Evolutionary conservation across 2,329 filamentous ascomycete species (phyloP).

Genomic region (Teratosphaeria gauchensis): DNA sequence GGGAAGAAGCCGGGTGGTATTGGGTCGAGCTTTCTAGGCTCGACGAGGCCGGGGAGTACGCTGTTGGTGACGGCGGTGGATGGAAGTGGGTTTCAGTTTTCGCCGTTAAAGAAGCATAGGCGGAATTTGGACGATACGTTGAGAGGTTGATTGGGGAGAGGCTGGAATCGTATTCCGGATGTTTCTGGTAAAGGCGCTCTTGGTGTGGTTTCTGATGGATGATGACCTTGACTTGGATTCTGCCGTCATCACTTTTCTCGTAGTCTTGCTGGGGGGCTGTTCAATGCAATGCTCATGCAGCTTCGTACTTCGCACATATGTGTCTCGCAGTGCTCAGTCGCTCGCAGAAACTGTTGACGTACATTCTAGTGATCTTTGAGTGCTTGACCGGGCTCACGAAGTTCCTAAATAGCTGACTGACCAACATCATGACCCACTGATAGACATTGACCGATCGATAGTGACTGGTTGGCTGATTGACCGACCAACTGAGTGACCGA

Average conservation of each 20-base stretch:
- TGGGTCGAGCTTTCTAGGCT: slow-evolving; percentile 16
- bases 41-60: slow-evolving; percentile 15
- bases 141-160: slow-evolving; percentile 10
- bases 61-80: slow-evolving; percentile 21
- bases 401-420: too few relatives aligned
- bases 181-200: too few relatives aligned
- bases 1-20: slow-evolving; percentile 20
- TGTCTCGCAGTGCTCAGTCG: too few relatives aligned
- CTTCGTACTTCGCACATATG: too few relatives aligned
- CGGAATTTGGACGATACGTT: slow-evolving; percentile 25
- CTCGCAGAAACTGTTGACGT: too few relatives aligned
- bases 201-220: not conserved
- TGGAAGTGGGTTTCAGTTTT: slow-evolving; percentile 29
- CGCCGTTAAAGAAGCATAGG: slow-evolving; percentile 26
- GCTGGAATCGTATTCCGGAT: not conserved
- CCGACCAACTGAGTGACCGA: too few relatives aligned
- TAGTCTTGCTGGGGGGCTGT: not conserved
- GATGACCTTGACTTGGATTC: not conserved
- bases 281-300: not conserved
- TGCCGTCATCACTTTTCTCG: not conserved
- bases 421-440: too few relatives aligned
- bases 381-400: too few relatives aligned
- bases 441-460: too few relatives aligned
- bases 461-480: too few relatives aligned
- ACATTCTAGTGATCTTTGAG: too few relatives aligned